These are phyloP conservation scores for Yamadazyma scolyti DNA, from an alignment of 805 yeast species.

Conservation along the genomic window DNA sequence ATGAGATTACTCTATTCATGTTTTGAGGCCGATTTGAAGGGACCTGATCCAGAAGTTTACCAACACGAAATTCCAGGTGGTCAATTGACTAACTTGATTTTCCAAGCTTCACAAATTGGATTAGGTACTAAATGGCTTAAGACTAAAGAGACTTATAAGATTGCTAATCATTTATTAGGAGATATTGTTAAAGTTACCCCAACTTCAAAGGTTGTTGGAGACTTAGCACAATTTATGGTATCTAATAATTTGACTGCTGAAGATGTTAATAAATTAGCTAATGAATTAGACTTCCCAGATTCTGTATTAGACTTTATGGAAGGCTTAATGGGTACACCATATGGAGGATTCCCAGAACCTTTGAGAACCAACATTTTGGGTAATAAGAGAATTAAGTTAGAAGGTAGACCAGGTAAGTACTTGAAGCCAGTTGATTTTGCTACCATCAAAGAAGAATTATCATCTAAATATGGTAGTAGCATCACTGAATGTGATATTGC, in stretches of 20 bases:
- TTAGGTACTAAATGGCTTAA: conserved; percentile 95
- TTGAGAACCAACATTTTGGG: conserved; percentile 85
- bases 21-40: conserved; percentile 97
- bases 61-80: conserved; percentile 99
- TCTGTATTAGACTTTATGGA: conserved; percentile 97
- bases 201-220: conserved; percentile 99
- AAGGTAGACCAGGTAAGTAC: conserved; percentile 87
- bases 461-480: conserved; percentile 66
- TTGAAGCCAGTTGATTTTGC: conserved; percentile 80
- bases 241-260: conserved; percentile 82
- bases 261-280: conserved; percentile 85
- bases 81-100: conserved; percentile 92
- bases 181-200: conserved; percentile 99
- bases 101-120: conserved; percentile 99
- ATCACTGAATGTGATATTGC: conserved; percentile 89
- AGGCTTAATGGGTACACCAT: conserved; percentile 99
- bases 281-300: conserved; percentile 95
- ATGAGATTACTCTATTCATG: conserved; percentile 95
- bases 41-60: conserved; percentile 99
- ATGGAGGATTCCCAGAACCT: conserved; percentile 99
- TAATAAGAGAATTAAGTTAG: conserved; percentile 89
- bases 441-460: conserved; percentile 68
- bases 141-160: conserved; percentile 90
- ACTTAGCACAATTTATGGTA: conserved; percentile 99
- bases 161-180: conserved; percentile 87